A percentile compares a stretch with the other conserved stretches of the same genome.
Evolutionary conservation across 441 rosid species (phyloP).

Genomic region (Jatropha podagrica): DNA sequence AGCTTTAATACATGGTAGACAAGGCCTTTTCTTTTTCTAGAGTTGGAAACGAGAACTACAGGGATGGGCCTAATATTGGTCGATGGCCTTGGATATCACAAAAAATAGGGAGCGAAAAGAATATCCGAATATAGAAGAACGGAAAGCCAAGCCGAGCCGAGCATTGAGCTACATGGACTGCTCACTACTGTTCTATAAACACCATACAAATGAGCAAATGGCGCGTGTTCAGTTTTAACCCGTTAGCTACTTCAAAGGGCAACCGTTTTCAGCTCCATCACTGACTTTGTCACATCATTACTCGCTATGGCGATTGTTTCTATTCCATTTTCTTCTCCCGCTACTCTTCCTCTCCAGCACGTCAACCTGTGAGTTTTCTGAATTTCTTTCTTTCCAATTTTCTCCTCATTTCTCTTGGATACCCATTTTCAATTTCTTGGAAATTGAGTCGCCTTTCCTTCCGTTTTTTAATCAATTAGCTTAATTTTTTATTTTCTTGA

Average conservation of each 20-base stretch:
- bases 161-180: neutral
- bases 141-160: neutral
- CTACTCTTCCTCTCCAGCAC: slow-evolving; percentile 46
- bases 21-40: too few relatives aligned
- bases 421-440: neutral
- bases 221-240: neutral
- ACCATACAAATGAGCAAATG: slow-evolving; percentile 7
- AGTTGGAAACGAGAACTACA: too few relatives aligned
- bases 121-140: slow-evolving; percentile 25
- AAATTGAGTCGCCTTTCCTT: neutral
- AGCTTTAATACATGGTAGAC: too few relatives aligned
- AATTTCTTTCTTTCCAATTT: neutral
- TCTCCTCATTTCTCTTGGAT: neutral
- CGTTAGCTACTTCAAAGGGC: slow-evolving; percentile 9
- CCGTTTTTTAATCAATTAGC: neutral
- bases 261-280: slow-evolving; percentile 3
- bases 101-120: neutral
- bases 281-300: neutral
- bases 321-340: slow-evolving; percentile 45
- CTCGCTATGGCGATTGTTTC: slow-evolving; percentile 59
- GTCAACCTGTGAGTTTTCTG: slow-evolving; percentile 43
- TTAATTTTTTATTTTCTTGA: neutral
- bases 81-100: too few relatives aligned
- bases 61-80: too few relatives aligned
- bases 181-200: neutral